Evolutionary conservation across 2,329 filamentous ascomycete species (phyloP).

Genomic region (Tympanopsis confertula): DNA sequence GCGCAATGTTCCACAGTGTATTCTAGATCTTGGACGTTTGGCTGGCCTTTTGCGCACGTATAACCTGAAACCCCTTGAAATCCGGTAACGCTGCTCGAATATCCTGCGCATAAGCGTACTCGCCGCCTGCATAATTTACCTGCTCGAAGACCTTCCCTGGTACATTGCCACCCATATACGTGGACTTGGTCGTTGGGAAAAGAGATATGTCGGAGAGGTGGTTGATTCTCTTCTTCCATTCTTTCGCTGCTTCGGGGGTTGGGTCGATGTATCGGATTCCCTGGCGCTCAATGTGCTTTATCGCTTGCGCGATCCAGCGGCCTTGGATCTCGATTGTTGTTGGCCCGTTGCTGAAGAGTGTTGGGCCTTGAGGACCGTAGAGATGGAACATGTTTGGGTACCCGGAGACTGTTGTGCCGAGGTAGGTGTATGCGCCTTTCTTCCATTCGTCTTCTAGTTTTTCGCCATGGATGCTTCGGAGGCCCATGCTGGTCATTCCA

Average conservation of each 20-base stretch:
- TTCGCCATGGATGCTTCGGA: constrained; percentile 24
- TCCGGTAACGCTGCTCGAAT: too few species aligned
- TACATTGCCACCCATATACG: constrained; percentile 43
- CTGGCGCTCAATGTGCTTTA: constrained; percentile 32
- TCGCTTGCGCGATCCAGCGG: constrained; percentile 37
- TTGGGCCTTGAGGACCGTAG: constrained; percentile 45
- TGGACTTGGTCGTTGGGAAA: constrained; percentile 34
- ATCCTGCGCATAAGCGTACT: too few species aligned
- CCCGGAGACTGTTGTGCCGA: constrained; percentile 27
- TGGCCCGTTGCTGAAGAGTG: constrained; percentile 42
- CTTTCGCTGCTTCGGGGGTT: constrained; percentile 25
- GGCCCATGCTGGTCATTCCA: constrained; percentile 31
- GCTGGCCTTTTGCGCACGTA: too few species aligned
- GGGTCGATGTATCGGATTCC: constrained; percentile 37
- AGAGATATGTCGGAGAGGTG: constrained; percentile 31
- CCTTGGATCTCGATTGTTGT: constrained; percentile 41
- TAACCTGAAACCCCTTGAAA: too few species aligned
- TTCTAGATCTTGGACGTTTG: too few species aligned
- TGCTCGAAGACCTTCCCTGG: constrained; percentile 39
- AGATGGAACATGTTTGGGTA: constrained; percentile 39
- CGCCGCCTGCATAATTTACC: constrained; percentile 8
- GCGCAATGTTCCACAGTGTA: too few species aligned
- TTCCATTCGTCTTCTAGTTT: constrained; percentile 29
- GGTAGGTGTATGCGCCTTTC: constrained; percentile 26
- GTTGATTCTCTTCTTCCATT: constrained; percentile 37